Evolutionary conservation across 306 rosid species (phyloP).

Genomic region (Glycyrrhiza uralensis): DNA sequence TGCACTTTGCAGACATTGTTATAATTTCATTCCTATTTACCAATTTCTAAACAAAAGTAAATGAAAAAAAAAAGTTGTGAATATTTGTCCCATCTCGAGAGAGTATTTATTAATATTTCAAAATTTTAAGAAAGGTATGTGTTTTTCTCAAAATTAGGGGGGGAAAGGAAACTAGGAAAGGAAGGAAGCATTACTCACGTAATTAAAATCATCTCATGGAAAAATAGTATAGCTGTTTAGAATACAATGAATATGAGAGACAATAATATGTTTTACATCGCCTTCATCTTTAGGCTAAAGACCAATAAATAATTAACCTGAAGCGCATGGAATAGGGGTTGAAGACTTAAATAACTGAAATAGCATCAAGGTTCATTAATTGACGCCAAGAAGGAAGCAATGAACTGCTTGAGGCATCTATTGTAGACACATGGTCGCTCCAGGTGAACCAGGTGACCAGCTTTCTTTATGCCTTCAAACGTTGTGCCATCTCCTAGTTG

Average conservation of each 20-base stretch:
- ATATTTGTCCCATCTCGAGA: no score
- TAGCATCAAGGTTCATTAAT: no score
- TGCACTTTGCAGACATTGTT: no score
- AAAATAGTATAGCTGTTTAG: background rate
- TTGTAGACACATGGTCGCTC: constrained; percentile 61
- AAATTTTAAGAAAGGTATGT: no score
- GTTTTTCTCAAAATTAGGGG: no score
- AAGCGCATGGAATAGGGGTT: background rate
- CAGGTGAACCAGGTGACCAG: constrained; percentile 81
- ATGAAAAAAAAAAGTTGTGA: no score
- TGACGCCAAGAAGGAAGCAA: constrained; percentile 24
- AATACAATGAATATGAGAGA: background rate
- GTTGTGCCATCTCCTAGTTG: constrained; percentile 60
- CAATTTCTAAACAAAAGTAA: no score
- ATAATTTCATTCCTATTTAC: no score
- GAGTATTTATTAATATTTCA: no score
- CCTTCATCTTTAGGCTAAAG: background rate
- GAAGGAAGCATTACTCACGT: background rate
- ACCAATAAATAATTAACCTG: background rate
- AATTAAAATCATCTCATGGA: background rate
- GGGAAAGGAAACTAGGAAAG: background rate
- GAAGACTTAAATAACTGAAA: background rate
- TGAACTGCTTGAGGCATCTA: constrained; percentile 31
- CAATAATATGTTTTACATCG: background rate
- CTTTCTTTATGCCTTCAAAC: constrained; percentile 52